Conservation (phyloP, 208 protist genomes). For the Leishmania turanica region DNA sequence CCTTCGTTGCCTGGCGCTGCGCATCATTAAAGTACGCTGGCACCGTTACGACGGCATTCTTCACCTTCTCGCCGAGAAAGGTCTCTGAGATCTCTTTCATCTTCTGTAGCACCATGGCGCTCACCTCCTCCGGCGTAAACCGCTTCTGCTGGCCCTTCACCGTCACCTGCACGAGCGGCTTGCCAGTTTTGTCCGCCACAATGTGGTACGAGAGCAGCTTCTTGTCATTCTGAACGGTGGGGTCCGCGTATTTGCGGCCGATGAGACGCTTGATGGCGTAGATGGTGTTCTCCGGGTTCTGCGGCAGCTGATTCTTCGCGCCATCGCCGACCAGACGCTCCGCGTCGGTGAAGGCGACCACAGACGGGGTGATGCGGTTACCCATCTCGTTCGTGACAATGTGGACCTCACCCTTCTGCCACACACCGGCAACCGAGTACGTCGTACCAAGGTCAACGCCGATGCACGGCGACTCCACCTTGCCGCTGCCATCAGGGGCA, state of each 20-base stretch:
- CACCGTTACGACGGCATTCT: slow-evolving; percentile 97
- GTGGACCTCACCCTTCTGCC: slow-evolving; percentile 94
- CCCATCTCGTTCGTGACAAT: slow-evolving; percentile 94
- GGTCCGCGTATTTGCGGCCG: slow-evolving; percentile 93
- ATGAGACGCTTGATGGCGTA: slow-evolving; percentile 94
- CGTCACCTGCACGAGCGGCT: slow-evolving; percentile 81
- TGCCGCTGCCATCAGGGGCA: slow-evolving; percentile 61
- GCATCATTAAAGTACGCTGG: slow-evolving; percentile 99
- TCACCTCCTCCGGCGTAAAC: slow-evolving; percentile 90
- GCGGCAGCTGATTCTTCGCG: slow-evolving; percentile 91
- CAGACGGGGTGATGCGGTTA: slow-evolving; percentile 95
- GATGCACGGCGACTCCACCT: slow-evolving; percentile 89
- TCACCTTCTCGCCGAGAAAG: slow-evolving; percentile 95
- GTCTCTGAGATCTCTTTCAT: slow-evolving; percentile 95
- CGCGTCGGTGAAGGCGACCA: slow-evolving; percentile 96
- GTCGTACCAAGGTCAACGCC: slow-evolving; percentile 96
- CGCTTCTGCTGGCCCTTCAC: slow-evolving; percentile 70
- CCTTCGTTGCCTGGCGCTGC: slow-evolving; percentile 99
- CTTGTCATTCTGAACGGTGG: slow-evolving; percentile 95
- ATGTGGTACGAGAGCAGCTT: slow-evolving; percentile 92
- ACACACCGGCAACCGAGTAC: slow-evolving; percentile 97
- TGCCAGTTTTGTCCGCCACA: slow-evolving; percentile 75
- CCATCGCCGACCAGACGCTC: slow-evolving; percentile 90
- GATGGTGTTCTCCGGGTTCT: slow-evolving; percentile 93
- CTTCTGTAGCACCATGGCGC: slow-evolving; percentile 90